Evolutionary conservation across 1,139 yeast genomes (phyloP), one percentile per base, ranked within the genome.

Genomic region (Yarrowia galli): DNA sequence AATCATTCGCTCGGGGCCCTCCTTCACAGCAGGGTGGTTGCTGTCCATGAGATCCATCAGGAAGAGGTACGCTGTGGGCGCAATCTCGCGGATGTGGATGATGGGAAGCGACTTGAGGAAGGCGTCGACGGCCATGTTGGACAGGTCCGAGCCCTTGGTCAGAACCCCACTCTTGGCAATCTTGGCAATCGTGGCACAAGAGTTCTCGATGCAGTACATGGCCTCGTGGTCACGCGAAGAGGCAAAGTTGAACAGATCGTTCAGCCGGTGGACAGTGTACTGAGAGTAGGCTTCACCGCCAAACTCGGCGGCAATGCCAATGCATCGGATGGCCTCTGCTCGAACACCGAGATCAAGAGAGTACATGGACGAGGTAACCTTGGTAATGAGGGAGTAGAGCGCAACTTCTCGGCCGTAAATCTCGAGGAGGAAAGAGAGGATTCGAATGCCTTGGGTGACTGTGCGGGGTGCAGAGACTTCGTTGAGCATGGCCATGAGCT

Each of bases 21-120:
- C 61, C 61, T 54, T 54, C 36, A 54, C 61, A 25, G 61, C 61
- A 54, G 61, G 61, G 48, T 54, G 61, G 46, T 54, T 54, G 61
- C 61, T 54, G 25, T 54, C 61, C 61, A 54, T 54, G 25, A 54
- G 61, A 23, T 54, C 61, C 61, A 54, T 54, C 46, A 54, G 18
- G 23, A 54, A 54, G n/a, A n/a, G 2, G 48, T 54, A 54, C 16
- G 61, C 61, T n/a, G 61, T 54, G 28, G 61, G 61, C 8, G 61
- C 61, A 18, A 54, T 40, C 36, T 54, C 61, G 18, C 61, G 25
- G 36, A 54, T 16, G 2, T 28, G 35, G 1, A n/a, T 54, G 36
- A 54, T 54, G 18, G 61, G 61, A 2, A 54, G 48, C 15, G 61
- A 54, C 61, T 54, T 54, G 48, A 54, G 61, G 48, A 54, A 54